Percentiles rank a stretch among this genome's conserved stretches.
phyloP scores from a whole-genome alignment of 345 rosid species.

The Moricandia arvensis region DNA sequence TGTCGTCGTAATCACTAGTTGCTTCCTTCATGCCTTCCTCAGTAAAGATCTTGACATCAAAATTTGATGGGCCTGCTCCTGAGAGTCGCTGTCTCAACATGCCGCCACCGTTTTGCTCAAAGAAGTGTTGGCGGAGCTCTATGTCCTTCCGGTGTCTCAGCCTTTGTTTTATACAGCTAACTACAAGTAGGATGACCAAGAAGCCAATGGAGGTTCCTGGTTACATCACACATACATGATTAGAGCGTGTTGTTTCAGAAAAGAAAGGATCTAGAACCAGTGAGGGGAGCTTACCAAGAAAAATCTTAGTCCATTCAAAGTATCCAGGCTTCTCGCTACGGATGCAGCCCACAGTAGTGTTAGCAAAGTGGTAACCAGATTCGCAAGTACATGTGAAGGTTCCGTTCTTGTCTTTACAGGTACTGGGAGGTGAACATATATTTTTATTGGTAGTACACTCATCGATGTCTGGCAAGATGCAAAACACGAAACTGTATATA shows the following conservation, averaged over 20 bases:
- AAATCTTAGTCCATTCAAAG: not conserved
- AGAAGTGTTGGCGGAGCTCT: not conserved
- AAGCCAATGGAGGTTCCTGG: not conserved
- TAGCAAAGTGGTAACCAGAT: not conserved
- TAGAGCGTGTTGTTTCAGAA: not conserved
- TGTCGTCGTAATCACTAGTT: not conserved
- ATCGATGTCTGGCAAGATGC: not conserved
- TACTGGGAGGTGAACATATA: not conserved
- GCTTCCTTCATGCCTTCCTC: not conserved
- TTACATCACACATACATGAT: not conserved
- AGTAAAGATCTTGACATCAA: not conserved
- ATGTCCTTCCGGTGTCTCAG: not conserved
- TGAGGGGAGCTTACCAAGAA: constrained; percentile 1
- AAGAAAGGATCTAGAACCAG: not conserved
- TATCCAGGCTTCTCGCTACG: constrained; percentile 2
- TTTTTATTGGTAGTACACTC: not conserved
- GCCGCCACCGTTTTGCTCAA: not conserved
- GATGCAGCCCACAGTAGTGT: not conserved
- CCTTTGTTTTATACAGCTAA: not conserved
- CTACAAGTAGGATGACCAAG: not conserved
- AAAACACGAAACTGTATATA: not conserved
- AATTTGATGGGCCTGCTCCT: not conserved
- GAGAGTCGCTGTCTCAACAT: not conserved
- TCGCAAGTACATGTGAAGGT: constrained; percentile 33
- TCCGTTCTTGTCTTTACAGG: constrained; percentile 1